A percentile compares a stretch with the other conserved stretches of the same genome.
Conservation (phyloP, 768 basidiomycete genomes). For the Termitomyces sp. region DNA sequence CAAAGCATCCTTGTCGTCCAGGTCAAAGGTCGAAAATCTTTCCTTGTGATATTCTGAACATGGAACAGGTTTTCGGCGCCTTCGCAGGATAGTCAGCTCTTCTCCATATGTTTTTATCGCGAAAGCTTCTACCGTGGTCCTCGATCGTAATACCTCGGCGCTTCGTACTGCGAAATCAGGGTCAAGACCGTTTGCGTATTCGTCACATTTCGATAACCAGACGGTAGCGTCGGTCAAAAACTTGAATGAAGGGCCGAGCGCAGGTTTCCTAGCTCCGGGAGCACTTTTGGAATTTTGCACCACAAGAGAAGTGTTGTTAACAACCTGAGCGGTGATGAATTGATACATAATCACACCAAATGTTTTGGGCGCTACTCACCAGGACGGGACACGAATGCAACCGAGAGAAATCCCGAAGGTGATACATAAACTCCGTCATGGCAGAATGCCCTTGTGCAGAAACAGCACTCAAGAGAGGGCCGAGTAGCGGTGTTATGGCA, state of each 20-base stretch:
- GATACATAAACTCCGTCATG: slow-evolving; percentile 70
- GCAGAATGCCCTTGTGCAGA: slow-evolving; percentile 74
- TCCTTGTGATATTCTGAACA: slow-evolving; percentile 34
- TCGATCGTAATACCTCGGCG: slow-evolving; percentile 42
- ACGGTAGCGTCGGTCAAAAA: slow-evolving; percentile 70
- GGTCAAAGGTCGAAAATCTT: slow-evolving; percentile 7
- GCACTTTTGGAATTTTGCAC: slow-evolving; percentile 15
- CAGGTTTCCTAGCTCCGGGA: slow-evolving; percentile 50
- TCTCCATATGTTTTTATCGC: not conserved
- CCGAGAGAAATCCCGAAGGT: slow-evolving; percentile 49
- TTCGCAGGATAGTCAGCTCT: slow-evolving; percentile 15
- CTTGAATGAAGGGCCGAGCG: slow-evolving; percentile 72
- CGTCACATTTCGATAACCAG: slow-evolving; percentile 49
- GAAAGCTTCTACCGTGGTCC: slow-evolving; percentile 28
- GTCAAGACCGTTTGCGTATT: slow-evolving; percentile 14
- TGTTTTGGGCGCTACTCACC: slow-evolving; percentile 36
- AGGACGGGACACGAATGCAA: slow-evolving; percentile 43
- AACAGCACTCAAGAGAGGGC: slow-evolving; percentile 57
- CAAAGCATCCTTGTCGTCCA: not conserved
- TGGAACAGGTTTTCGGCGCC: slow-evolving; percentile 35
- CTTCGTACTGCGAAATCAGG: slow-evolving; percentile 22
- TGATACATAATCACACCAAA: slow-evolving; percentile 2
- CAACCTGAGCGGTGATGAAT: slow-evolving; percentile 37
- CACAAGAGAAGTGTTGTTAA: slow-evolving; percentile 50
- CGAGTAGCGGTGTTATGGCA: slow-evolving; percentile 57